Evolutionary conservation across 1,139 yeast genomes (phyloP).

Genomic region (Blastobotrys arbuscula): DNA sequence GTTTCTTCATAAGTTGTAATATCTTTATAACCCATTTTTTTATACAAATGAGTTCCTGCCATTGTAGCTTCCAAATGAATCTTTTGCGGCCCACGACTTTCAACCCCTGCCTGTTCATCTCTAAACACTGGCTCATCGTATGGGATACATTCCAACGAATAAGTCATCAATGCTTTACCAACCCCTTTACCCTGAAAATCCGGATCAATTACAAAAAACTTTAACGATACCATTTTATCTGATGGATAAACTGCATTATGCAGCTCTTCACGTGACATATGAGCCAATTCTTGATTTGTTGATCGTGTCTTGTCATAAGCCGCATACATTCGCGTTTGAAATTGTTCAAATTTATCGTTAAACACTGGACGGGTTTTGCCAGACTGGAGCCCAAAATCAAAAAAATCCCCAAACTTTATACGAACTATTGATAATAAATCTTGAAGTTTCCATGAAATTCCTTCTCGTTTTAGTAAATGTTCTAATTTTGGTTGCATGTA

Average conservation of each 20-base stretch:
- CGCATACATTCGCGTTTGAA: neutral
- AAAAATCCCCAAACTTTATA: neutral
- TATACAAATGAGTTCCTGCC: slow-evolving; percentile 7
- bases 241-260: slow-evolving; percentile 7
- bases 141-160: slow-evolving; percentile 15
- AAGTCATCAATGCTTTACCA: slow-evolving; percentile 38
- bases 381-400: neutral
- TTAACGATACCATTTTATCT: slow-evolving; percentile 8
- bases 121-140: slow-evolving; percentile 5
- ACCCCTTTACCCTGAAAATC: slow-evolving; percentile 33
- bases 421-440: too few relatives aligned
- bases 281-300: neutral
- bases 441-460: slow-evolving; percentile 6
- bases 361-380: neutral
- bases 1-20: slow-evolving; percentile 1
- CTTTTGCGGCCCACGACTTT: slow-evolving; percentile 11
- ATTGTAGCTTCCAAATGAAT: slow-evolving; percentile 10
- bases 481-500: slow-evolving; percentile 12
- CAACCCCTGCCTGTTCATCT: neutral
- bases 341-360: neutral
- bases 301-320: neutral
- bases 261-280: slow-evolving; percentile 4
- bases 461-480: slow-evolving; percentile 8
- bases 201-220: slow-evolving; percentile 27
- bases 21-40: slow-evolving; percentile 8